phyloP scores from a whole-genome alignment of 441 rosid species.

The Gossypium gossypioides region DNA sequence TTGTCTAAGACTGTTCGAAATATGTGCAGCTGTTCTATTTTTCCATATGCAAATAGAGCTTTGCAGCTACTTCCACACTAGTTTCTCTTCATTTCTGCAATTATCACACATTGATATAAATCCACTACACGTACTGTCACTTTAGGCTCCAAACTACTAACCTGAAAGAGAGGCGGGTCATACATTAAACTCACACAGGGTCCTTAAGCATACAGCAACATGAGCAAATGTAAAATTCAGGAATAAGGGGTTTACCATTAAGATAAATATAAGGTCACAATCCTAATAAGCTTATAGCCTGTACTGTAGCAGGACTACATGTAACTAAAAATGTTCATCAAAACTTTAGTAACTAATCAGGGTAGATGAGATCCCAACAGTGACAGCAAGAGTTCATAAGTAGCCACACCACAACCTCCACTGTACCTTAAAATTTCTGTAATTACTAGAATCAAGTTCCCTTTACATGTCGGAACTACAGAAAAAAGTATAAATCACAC shows the following conservation, averaged over 20 bases:
- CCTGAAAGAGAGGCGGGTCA: not conserved
- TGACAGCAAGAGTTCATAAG: not conserved
- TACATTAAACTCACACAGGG: not conserved
- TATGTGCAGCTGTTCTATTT: not conserved
- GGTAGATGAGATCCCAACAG: not conserved
- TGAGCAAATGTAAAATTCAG: not conserved
- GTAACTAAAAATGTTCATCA: not conserved
- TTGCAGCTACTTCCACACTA: not conserved
- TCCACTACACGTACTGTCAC: not conserved
- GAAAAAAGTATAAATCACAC: not conserved
- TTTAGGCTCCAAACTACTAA: not conserved
- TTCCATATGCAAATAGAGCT: not conserved
- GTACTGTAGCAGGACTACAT: not conserved
- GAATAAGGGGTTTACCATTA: not conserved
- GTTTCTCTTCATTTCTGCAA: not conserved
- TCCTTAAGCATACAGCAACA: not conserved
- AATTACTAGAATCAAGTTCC: not conserved
- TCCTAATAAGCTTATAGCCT: not conserved
- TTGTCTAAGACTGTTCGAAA: not conserved
- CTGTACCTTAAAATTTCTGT: not conserved
- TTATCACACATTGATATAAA: not conserved
- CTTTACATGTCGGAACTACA: not conserved
- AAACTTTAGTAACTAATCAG: not conserved
- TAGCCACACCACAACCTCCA: not conserved
- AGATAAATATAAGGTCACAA: not conserved